A percentile compares a stretch with the other conserved stretches of the same genome.
Evolutionary conservation across 208 protist genomes (phyloP).

Genomic region (Trypanosoma vivax): DNA sequence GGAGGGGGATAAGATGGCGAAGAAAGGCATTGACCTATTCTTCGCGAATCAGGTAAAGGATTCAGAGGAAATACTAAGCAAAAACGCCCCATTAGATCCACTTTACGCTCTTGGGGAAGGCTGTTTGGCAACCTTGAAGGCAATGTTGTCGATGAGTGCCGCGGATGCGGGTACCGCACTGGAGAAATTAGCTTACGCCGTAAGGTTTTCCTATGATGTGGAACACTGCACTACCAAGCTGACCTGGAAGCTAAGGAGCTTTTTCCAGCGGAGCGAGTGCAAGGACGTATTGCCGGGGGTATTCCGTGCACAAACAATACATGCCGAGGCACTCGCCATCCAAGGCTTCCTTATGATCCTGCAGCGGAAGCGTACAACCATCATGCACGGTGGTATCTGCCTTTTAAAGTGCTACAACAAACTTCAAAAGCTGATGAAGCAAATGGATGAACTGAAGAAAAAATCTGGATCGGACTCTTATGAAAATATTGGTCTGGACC

Average conservation of each 20-base stretch:
- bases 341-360: constrained; percentile 40
- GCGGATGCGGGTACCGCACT: constrained; percentile 31
- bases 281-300: constrained; percentile 28
- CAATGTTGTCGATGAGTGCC: constrained; percentile 50
- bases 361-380: constrained; percentile 27
- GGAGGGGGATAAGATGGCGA: constrained; percentile 24
- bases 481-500: constrained; percentile 36
- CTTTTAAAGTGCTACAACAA: constrained; percentile 32
- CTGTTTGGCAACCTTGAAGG: constrained; percentile 37
- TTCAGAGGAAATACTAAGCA: constrained; percentile 32
- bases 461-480: constrained; percentile 17
- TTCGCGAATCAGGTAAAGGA: constrained; percentile 53
- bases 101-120: constrained; percentile 27
- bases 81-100: constrained; percentile 22
- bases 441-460: constrained; percentile 28
- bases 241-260: constrained; percentile 12
- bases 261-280: constrained; percentile 17
- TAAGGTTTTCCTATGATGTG: constrained; percentile 34
- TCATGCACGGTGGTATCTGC: constrained; percentile 42
- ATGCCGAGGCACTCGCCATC: constrained; percentile 37
- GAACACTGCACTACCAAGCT: constrained; percentile 10
- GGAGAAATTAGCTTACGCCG: constrained; percentile 21
- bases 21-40: constrained; percentile 30
- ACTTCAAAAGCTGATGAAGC: constrained; percentile 26
- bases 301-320: constrained; percentile 48